Percentiles rank a stretch among this genome's conserved stretches.
These are phyloP conservation scores for Diutina rugosa DNA, from an alignment of 1,139 yeast genomes.

Conservation along the genomic window DNA sequence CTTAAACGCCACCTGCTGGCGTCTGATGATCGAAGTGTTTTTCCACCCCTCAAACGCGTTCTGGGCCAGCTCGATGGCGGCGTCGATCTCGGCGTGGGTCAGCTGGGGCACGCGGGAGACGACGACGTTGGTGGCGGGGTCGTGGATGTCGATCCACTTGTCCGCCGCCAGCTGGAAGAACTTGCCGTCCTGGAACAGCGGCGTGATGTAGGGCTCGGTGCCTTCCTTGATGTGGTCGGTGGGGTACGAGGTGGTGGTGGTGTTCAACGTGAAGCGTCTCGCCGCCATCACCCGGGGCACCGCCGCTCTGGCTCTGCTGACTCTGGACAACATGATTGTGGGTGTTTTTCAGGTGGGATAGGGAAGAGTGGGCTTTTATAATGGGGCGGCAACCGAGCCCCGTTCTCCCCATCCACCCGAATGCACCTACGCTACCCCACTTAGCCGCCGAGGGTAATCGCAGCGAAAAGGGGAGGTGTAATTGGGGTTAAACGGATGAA, in stretches of 20 bases:
- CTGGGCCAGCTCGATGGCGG: conserved; percentile 55
- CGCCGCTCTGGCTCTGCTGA: conserved; percentile 2
- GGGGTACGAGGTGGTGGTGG: conserved; percentile 28
- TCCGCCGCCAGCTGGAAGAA: conserved; percentile 40
- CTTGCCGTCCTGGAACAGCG: conserved; percentile 46
- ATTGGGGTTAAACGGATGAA: background rate
- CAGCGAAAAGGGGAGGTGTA: background rate
- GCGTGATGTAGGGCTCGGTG: conserved; percentile 37
- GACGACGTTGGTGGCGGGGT: conserved; percentile 63
- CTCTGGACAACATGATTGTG: background rate
- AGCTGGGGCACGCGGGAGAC: conserved; percentile 64
- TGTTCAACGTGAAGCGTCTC: conserved; percentile 12
- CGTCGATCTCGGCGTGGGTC: conserved; percentile 52
- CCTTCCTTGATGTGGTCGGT: conserved; percentile 28
- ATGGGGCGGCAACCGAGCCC: background rate
- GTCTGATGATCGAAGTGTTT: conserved; percentile 44
- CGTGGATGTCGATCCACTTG: conserved; percentile 62
- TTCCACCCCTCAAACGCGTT: conserved; percentile 51
- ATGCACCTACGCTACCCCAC: background rate
- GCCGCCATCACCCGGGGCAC: conserved; percentile 3
- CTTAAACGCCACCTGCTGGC: conserved; percentile 69
- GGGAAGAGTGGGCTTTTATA: background rate
- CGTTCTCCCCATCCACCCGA: background rate
- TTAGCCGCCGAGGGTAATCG: background rate
- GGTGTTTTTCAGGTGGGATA: background rate